A percentile compares a stretch with the other conserved stretches of the same genome.
Evolutionary conservation across 2,329 filamentous ascomycete species (phyloP).

Genomic region (Aaosphaeria pasadenensis): DNA sequence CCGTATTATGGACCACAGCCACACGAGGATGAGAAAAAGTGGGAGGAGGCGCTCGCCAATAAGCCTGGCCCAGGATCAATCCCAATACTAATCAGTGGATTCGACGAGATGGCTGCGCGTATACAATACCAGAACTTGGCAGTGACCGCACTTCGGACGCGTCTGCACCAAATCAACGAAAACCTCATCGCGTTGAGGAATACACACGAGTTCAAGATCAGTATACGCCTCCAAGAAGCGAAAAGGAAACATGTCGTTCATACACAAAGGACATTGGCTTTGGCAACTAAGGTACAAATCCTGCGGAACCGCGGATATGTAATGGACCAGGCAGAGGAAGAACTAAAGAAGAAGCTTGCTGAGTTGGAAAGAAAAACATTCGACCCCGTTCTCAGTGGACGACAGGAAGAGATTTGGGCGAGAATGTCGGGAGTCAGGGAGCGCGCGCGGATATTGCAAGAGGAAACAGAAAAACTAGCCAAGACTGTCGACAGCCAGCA

Average conservation of each 20-base stretch:
- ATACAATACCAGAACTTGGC: constrained; percentile 70
- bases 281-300: constrained; percentile 78
- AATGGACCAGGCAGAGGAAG: constrained; percentile 75
- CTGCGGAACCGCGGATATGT: constrained; percentile 79
- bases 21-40: constrained; percentile 71
- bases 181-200: constrained; percentile 69
- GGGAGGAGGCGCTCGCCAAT: constrained; percentile 79
- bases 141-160: constrained; percentile 66
- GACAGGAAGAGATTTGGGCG: constrained; percentile 84
- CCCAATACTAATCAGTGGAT: constrained; percentile 73
- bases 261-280: constrained; percentile 67
- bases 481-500: constrained; percentile 46
- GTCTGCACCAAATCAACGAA: constrained; percentile 77
- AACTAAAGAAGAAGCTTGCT: constrained; percentile 68
- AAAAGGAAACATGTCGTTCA: constrained; percentile 70
- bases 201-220: constrained; percentile 73
- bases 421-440: constrained; percentile 72
- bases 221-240: constrained; percentile 70
- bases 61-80: constrained; percentile 76
- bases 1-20: constrained; percentile 71
- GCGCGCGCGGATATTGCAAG: constrained; percentile 68
- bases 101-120: constrained; percentile 67
- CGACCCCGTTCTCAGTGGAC: constrained; percentile 70
- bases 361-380: constrained; percentile 66
- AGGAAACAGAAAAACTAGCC: constrained; percentile 69